Conservation (phyloP, 345 rosid genomes). For the Euclidium syriacum region DNA sequence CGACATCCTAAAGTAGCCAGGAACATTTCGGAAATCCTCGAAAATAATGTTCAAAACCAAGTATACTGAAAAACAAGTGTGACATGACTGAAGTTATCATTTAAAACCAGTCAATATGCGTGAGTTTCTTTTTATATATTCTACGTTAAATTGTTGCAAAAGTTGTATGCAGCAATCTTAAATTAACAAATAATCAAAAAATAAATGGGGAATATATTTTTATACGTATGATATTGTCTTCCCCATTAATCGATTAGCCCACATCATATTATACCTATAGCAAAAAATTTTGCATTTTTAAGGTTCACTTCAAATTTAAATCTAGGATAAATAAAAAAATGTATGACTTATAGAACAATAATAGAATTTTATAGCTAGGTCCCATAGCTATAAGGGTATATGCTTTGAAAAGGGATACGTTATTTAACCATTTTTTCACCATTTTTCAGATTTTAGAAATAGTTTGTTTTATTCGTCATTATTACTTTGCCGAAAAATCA, state of each 20-base stretch:
- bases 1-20: too few relatives aligned
- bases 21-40: too few relatives aligned
- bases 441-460: slow-evolving; percentile 12
- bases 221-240: background rate
- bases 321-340: background rate
- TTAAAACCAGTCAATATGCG: too few relatives aligned
- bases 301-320: slow-evolving; percentile 18
- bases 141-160: background rate
- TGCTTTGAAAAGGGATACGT: slow-evolving; percentile 31
- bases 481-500: slow-evolving; percentile 4
- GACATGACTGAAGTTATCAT: too few relatives aligned
- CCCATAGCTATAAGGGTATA: slow-evolving; percentile 25
- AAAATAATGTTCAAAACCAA: too few relatives aligned
- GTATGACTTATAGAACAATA: slow-evolving; percentile 2
- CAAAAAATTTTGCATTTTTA: background rate
- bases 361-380: slow-evolving; percentile 19
- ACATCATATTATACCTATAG: background rate
- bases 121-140: background rate
- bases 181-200: too few relatives aligned
- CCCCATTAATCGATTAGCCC: background rate
- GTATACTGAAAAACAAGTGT: too few relatives aligned
- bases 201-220: too few relatives aligned
- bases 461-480: slow-evolving; percentile 22
- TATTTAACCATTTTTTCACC: slow-evolving; percentile 8
- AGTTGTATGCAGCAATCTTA: too few relatives aligned